Base-by-base conservation (phyloP, 768 basidiomycete genomes). In the Pleurotus sapidus region DNA sequence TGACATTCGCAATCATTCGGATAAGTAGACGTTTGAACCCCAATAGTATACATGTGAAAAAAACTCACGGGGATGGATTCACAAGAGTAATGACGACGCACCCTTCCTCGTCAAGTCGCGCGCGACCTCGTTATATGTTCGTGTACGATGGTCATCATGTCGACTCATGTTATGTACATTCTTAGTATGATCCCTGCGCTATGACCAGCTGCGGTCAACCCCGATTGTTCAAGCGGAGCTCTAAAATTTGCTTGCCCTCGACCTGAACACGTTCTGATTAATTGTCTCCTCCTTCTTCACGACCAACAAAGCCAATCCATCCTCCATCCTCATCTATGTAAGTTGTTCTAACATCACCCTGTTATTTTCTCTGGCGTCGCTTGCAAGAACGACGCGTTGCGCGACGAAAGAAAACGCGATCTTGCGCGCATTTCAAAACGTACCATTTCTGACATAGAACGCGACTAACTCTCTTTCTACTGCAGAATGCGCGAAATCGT, bases 401-500 rank as follows among this genome's bases (percentile, higher is more conserved):
- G 64, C 66, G 71, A 70, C 72, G 73, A 70, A 71, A 6, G 39
- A 54, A 20, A 17, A 12, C 51, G 37, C 42, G 24, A 48, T 48
- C 46, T 39, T 54, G 39, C 51, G 51, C 51, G 51, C 51, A 71
- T 67, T 62, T 63, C 69, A 68, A 73, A 73, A 79, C 78, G 77
- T 77, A 79, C 77, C 78, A 79, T 71, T 76, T 76, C 30, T 70
- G 39, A 56, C 56, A 55, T 51, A 61, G 46, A 55, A 59, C 46
- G 57, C 58, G 66, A 50, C 55, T 59, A 62, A 59, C 62, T 59
- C 55, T 70, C 74, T 65, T 61, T 55, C 69, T 68, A 61, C 65
- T 69, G 45, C 65, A 93, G 91, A 82, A 94, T 93, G 92, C 92
- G 95, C 82, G 95, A 98, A 88, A 98, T 98, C 77, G 95, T 98